Base-by-base conservation (phyloP, 75 land plant species). In the Selaginella tamariscina region DNA sequence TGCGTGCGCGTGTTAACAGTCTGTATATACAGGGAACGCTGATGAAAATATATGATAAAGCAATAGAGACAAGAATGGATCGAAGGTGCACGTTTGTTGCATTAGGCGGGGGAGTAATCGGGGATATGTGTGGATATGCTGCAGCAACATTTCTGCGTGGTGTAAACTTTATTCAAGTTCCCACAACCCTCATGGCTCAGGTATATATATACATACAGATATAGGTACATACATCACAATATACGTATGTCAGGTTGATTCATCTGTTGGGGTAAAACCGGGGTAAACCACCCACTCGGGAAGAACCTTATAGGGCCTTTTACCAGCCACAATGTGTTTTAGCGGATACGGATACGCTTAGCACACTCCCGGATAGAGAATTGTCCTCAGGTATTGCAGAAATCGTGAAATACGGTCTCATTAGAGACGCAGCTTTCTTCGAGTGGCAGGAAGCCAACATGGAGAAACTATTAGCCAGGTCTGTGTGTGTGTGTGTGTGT, bases 71-170 rank as follows among this genome's bases (percentile, higher is more conserved):
- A 66, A 70, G 85, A 29, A 68, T 92, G 80, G 98, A 92, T 68
- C 79, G 90, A 1, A 78, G 81, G 13, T 89, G 88, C 68, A 92
- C 98, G 54, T 92, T 92, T 80, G 79, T 92, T 63, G 98, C 98
- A 20, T 82, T 92, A 64, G 98, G 98, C 49, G 95, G 97, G 32
- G 98, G 98, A 56, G 98, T 92, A 0, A 92, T 92, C 75, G 98
- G 98, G 56, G 98, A 92, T 63, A 92, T 92, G 98, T 89, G 98
- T 79, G 98, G 98, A 31, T 92, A 75, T 86, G 98, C 98, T 74
- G 98, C 98, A 55, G 95, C 98, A 18, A 75, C 98, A 2, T 92
- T 79, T 70, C 82, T 92, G 44, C 87, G 95, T 67, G 98, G 95
- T 33, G 98, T 92, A 2, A 89, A 92, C 71, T 92, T 92, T 70